A percentile compares a stretch with the other conserved stretches of the same genome.
Evolutionary conservation across 805 yeast genomes (phyloP).

Genomic region (Suhomyces sp.): DNA sequence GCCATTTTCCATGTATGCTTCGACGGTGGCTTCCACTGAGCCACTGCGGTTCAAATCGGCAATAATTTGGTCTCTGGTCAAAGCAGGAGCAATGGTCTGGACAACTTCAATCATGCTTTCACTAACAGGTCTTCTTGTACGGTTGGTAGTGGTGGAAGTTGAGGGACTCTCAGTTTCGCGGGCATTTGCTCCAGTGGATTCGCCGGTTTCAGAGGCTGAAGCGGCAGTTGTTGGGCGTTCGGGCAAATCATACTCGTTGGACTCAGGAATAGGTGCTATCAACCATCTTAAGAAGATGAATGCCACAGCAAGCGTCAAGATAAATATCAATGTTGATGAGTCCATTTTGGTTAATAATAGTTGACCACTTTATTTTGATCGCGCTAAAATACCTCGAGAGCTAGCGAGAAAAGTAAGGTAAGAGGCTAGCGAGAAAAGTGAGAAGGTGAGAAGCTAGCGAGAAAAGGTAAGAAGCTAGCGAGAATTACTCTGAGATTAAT

Average conservation of each 20-base stretch:
- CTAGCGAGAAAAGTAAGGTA: no score
- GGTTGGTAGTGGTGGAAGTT: constrained; percentile 8
- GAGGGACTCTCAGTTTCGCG: not conserved
- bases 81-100: constrained; percentile 73
- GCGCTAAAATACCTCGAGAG: no score
- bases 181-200: constrained; percentile 9
- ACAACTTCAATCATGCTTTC: constrained; percentile 82
- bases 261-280: constrained; percentile 54
- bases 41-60: constrained; percentile 74
- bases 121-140: constrained; percentile 49
- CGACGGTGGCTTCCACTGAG: constrained; percentile 76
- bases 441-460: not conserved
- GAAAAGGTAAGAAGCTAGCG: not conserved
- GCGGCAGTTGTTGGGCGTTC: not conserved
- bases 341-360: no score
- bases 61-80: constrained; percentile 67
- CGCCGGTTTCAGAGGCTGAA: constrained; percentile 8
- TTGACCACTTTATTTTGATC: no score
- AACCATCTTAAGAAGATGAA: constrained; percentile 66
- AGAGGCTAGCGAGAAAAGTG: no score
- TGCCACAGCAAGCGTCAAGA: constrained; percentile 48
- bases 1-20: constrained; percentile 61
- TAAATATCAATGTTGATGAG: constrained; percentile 50
- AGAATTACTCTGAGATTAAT: not conserved
- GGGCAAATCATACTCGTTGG: constrained; percentile 13